Base-by-base conservation (phyloP, 495 filamentous ascomycete genomes). In the Gamarada debralockiae region DNA sequence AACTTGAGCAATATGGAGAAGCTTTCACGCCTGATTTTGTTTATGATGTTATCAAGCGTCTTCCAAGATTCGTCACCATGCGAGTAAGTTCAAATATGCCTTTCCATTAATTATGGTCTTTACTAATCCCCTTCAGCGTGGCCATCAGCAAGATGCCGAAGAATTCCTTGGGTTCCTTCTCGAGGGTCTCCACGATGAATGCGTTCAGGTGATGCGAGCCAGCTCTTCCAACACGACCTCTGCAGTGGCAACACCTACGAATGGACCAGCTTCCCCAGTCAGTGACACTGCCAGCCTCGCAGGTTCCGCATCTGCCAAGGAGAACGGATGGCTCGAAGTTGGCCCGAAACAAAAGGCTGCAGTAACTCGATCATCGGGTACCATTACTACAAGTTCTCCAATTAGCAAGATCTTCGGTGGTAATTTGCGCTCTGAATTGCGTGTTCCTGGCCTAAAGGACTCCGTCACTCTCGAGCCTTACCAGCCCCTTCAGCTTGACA, bases 91-190 rank as follows among this genome's bases (percentile, higher is more conserved):
- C 84, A 17, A 42, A 34, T 12, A 39, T 9, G 13, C 17, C 5
- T 18, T 31, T 45, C 9, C 13, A 17, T 48, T 4, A 6, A 21
- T 22, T 15, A 13, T 23, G 7, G 12, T 40, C 37, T 53, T 21
- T 29, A 18, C 50, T 42, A 31, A 59, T 27, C 38, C 14, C 20
- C 9, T 51, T 12, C 45, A 63, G 57, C 86, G 91, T 44, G 93
- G 93, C 1, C 95, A 97, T 52, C 93, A 98, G 65, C 92, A 98
- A 75, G 93, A 98, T 72, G 95, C 95, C 8, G 90, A 98, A 65
- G 93, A 98, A 56, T 98, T 98, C 66, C 73, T 98, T 6, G 95
- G 93, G 0, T 97, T 97, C 59, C 75, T 97, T 33, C 76, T 98
- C 7, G 91, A 95, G 59, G 88, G 89, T 45, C 79, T 98, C 39